Base-by-base conservation (phyloP, 139 green algal species). In the Dunaliella primolecta region DNA sequence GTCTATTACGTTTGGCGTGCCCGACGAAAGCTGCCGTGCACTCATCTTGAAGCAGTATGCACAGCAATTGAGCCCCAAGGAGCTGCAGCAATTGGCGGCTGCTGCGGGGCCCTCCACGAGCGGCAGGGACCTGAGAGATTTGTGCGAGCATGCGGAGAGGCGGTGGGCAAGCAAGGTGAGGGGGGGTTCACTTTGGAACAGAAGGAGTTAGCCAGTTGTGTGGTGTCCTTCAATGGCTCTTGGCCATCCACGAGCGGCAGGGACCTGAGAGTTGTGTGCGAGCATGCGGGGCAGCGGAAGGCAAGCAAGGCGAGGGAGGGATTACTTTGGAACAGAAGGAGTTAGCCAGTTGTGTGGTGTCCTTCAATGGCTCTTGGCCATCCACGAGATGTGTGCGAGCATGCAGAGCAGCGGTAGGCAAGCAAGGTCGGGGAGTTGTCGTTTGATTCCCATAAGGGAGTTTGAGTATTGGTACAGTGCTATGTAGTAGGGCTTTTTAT, bases 1-100 rank as follows among this genome's bases (percentile, higher is more conserved):
- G 46, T 84, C 81, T 56, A 76, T 97, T 36, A 84, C 84, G 31
- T 98, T 98, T 85, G 91, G 83, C 1, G 90, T 98, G 46, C 95
- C 95, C 1, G 89, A 91, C 55, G 85, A 92, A n/a, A 25, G n/a
- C 0, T 94, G 88, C 86, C 86, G 93, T 71, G 34, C 76, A 1
- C 75, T 92, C 23, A 98, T 98, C 81, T 70, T 98, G 75, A 36
- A 80, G 23, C 91, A 94, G 84, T 98, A 98, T 83, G 96, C 96
- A 0, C 78, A 88, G 27, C 95, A 98, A 78, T 88, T 98, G 81
- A 75, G n/a, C 0, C 72, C 90, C 0, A 75, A 86, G 0, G 90
- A 94, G 21, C 82, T 87, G 75, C 31, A 32, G 1, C 36, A 72
- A 21, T 57, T 98, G 35, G 95, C 95, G 27, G 85, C 55, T 0